A percentile compares a stretch with the other conserved stretches of the same genome.
These are phyloP conservation scores for Tanacetum coccineum DNA, from an alignment of 129 eudicot species.

Conservation along the genomic window DNA sequence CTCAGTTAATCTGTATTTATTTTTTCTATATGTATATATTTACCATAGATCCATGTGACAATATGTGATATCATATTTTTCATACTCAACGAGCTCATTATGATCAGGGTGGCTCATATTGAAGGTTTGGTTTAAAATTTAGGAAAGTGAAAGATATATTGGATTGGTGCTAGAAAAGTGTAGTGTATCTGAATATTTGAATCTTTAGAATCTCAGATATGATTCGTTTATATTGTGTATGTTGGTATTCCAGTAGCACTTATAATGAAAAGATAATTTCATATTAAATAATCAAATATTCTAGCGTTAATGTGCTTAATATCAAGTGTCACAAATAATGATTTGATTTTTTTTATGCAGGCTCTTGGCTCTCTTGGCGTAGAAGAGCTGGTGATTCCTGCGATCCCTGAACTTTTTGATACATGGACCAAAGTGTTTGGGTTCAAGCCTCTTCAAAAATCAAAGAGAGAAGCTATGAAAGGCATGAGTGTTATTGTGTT, in stretches of 20 bases:
- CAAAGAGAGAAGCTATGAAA: constrained; percentile 34
- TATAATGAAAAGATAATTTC: background rate
- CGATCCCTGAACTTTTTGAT: constrained; percentile 46
- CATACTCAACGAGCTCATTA: too few species aligned
- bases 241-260: background rate
- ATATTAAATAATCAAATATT: background rate
- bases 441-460: constrained; percentile 44
- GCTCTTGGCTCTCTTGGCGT: constrained; percentile 50
- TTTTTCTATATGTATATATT: too few species aligned
- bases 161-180: too few species aligned
- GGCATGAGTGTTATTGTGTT: constrained; percentile 50
- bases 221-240: background rate
- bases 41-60: too few species aligned
- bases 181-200: too few species aligned
- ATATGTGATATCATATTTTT: too few species aligned
- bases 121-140: too few species aligned
- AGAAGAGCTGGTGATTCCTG: constrained; percentile 59
- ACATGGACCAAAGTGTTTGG: constrained; percentile 67
- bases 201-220: background rate
- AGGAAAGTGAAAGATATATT: too few species aligned
- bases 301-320: background rate
- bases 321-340: background rate
- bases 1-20: too few species aligned
- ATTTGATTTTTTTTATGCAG: constrained; percentile 24
- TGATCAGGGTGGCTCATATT: too few species aligned